Evolutionary conservation across 306 rosid species (phyloP), one percentile per base, ranked within the genome.

Genomic region (Quercus wislizeni): DNA sequence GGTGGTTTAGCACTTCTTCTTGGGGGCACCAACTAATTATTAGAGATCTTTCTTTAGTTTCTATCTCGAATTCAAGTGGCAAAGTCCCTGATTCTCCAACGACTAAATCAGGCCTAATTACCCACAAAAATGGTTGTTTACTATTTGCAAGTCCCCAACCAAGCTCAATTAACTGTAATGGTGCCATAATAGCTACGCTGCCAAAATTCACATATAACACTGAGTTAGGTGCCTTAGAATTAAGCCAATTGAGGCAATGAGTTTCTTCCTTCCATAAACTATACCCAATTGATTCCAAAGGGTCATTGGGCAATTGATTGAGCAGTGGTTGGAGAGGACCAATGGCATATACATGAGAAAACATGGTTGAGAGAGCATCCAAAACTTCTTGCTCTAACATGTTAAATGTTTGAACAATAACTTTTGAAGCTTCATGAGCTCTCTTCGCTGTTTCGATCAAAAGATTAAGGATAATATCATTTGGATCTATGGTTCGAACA

Each of bases 1-100:
- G 30, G 23, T 74, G 78, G 33, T 59, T 23, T 5, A 74, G 70
- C 2, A 74, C 70, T 20, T 74, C 23, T 31, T 58, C 56, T 74
- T 74, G 78, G 13, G 70, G 69, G n/a, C 78, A 58, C 78, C 78
- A 74, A 58, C 78, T 74, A 19, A 69, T 15, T 28, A 74, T 74
- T 6, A 58, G 14, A 5, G 69, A 20, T 59, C 78, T 74, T 74
- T 58, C 78, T 63, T 21, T n/a, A 2, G 57, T 74, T 43, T 74
- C 33, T 6, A 31, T 19, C 9, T 12, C 33, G 15, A 74, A 74
- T 31, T 74, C 78, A 1, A 14, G 4, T 14, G 27, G 78, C 2
- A 58, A 74, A 59, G 17, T 38, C 1, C 11, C 11, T 0, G n/a
- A 41, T 43, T 43, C 41, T 20, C 43, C n/a, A 0, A 17, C 71